Conservation (phyloP, 1,284 basidiomycete genomes). For the Rhodotorula sp. region DNA sequence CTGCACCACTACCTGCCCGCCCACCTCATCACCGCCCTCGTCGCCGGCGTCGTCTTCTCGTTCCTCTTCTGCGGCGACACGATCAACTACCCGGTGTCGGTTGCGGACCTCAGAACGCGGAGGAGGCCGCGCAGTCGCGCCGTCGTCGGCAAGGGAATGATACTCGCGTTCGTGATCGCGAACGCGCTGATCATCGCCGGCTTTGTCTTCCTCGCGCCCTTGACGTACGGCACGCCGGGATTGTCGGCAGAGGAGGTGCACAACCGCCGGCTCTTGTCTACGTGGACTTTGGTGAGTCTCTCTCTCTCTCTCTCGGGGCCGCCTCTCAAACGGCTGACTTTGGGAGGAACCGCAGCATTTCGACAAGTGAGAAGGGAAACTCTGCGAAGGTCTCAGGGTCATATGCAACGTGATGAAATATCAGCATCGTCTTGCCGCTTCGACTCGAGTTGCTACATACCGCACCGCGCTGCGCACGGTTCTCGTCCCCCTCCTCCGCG, state of each 20-base stretch:
- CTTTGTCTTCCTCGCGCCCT: constrained; percentile 73
- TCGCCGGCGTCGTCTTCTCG: constrained; percentile 86
- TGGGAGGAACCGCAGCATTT: neutral
- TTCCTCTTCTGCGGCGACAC: constrained; percentile 81
- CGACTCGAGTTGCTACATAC: neutral
- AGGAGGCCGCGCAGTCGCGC: constrained; percentile 64
- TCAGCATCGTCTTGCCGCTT: no score
- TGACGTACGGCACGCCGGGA: constrained; percentile 88
- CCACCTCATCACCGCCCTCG: constrained; percentile 77
- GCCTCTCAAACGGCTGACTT: no score
- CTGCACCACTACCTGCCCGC: constrained; percentile 94
- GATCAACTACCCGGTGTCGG: constrained; percentile 87
- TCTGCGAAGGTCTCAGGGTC: no score
- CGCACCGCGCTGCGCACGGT: neutral
- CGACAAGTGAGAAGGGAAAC: neutral
- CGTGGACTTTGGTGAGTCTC: constrained; percentile 43
- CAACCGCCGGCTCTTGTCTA: constrained; percentile 41
- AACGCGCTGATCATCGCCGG: constrained; percentile 61
- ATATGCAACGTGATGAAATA: no score
- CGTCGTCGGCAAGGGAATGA: constrained; percentile 68
- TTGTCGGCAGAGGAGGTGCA: constrained; percentile 44
- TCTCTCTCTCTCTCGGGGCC: no score
- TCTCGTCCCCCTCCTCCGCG: neutral
- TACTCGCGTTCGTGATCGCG: constrained; percentile 52
- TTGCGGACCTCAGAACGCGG: constrained; percentile 60